phyloP scores from a whole-genome alignment of 352 stramenopile species.

The Phytophthora sansomeana region DNA sequence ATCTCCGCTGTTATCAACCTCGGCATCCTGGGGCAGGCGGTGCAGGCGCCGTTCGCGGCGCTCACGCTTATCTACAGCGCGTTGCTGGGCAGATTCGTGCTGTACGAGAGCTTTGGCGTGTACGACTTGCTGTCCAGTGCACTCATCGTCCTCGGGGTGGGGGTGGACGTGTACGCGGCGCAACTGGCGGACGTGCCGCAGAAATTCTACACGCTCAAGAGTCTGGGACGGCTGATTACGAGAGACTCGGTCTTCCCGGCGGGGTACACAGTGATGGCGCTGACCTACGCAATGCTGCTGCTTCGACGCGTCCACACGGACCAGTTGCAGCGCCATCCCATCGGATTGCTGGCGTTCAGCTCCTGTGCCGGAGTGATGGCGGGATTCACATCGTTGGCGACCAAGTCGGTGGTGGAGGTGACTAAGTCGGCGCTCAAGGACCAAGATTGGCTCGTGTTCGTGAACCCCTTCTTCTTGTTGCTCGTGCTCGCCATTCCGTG shows the following conservation, averaged over 20 bases:
- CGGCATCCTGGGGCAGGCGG: constrained; percentile 75
- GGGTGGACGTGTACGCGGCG: constrained; percentile 66
- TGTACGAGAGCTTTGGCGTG: constrained; percentile 59
- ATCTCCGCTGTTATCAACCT: constrained; percentile 79
- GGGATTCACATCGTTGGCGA: constrained; percentile 79
- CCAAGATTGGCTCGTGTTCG: constrained; percentile 52
- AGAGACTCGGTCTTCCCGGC: constrained; percentile 65
- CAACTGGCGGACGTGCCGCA: constrained; percentile 52
- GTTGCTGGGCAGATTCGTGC: constrained; percentile 68
- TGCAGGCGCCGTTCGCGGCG: constrained; percentile 81
- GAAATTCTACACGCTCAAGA: constrained; percentile 65
- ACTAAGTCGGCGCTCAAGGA: constrained; percentile 52
- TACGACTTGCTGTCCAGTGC: constrained; percentile 66
- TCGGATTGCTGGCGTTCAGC: constrained; percentile 73
- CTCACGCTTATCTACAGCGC: constrained; percentile 86
- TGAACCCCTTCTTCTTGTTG: constrained; percentile 78
- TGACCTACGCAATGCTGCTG: constrained; percentile 60
- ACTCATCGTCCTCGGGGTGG: constrained; percentile 71
- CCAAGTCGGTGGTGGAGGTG: constrained; percentile 78
- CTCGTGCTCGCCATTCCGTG: constrained; percentile 66
- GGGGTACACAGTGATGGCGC: constrained; percentile 55
- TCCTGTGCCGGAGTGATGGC: constrained; percentile 81
- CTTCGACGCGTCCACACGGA: constrained; percentile 61
- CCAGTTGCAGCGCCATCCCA: constrained; percentile 58
- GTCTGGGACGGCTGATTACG: constrained; percentile 55